Evolutionary conservation across 2,329 filamentous ascomycete species (phyloP).

Genomic region (Penicillium brevicompactum): DNA sequence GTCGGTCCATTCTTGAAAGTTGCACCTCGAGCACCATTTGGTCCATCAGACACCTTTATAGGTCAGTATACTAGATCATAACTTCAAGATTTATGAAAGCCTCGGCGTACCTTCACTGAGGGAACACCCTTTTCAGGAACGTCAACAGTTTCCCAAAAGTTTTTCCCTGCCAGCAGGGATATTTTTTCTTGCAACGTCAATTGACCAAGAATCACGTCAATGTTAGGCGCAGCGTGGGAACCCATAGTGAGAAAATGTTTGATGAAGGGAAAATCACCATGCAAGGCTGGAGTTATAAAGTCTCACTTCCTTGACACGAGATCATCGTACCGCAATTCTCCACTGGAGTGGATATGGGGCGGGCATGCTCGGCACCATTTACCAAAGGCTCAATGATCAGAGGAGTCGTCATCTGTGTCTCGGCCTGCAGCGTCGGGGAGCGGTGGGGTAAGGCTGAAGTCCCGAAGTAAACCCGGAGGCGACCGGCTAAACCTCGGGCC

Average conservation of each 20-base stretch:
- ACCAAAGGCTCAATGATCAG: neutral
- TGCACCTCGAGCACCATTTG: slow-evolving; percentile 67
- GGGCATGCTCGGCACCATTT: neutral
- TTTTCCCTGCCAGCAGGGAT: slow-evolving; percentile 32
- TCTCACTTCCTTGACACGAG: neutral
- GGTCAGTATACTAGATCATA: neutral
- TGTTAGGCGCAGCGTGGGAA: neutral
- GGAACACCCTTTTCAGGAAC: neutral
- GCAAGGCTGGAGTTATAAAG: neutral
- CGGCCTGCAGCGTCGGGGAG: neutral
- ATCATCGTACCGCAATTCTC: neutral
- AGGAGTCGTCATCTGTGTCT: neutral
- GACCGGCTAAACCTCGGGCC: neutral
- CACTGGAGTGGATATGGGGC: neutral
- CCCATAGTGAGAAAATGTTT: neutral
- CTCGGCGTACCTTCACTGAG: slow-evolving; percentile 11
- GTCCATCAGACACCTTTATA: slow-evolving; percentile 64
- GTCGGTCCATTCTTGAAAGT: slow-evolving; percentile 67
- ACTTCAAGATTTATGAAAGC: slow-evolving; percentile 17
- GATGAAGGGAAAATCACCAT: neutral
- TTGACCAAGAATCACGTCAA: slow-evolving; percentile 11
- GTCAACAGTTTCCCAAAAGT: neutral
- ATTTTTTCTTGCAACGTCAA: slow-evolving; percentile 61
- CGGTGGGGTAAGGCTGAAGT: neutral
- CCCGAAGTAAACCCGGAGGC: neutral